phyloP scores from a whole-genome alignment of 805 yeast genomes.

The Yarrowia yakushimensis region DNA sequence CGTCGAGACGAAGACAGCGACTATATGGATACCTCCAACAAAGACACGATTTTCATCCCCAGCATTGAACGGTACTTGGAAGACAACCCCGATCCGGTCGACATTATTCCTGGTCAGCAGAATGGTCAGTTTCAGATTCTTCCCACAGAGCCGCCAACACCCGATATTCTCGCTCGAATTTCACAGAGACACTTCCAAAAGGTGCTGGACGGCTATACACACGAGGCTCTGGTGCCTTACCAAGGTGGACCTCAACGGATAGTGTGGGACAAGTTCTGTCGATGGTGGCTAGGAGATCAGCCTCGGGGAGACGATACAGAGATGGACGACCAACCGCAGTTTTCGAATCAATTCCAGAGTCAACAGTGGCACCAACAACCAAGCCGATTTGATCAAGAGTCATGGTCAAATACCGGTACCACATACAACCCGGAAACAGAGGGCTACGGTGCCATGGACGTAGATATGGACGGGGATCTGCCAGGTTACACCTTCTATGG shows the following conservation, averaged over 20 bases:
- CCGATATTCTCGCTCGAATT: slow-evolving; percentile 11
- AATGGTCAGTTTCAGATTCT: slow-evolving; percentile 12
- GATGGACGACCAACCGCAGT: not conserved
- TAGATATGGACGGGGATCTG: slow-evolving; percentile 10
- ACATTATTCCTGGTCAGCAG: not conserved
- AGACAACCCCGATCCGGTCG: slow-evolving; percentile 26
- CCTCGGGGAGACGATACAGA: not conserved
- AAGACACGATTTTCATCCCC: slow-evolving; percentile 31
- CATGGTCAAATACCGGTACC: not conserved
- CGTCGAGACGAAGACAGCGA: not conserved
- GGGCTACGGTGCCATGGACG: not conserved
- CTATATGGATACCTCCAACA: slow-evolving; percentile 29
- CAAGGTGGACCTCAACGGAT: slow-evolving; percentile 2
- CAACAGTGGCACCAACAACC: not conserved
- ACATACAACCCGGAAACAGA: not conserved
- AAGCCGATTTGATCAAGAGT: not conserved
- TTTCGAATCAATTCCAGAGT: not conserved
- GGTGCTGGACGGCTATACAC: slow-evolving; percentile 12
- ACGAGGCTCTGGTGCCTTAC: slow-evolving; percentile 2
- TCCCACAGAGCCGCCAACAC: slow-evolving; percentile 5
- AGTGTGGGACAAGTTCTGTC: slow-evolving; percentile 11
- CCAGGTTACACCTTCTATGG: slow-evolving; percentile 15
- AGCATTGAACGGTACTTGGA: slow-evolving; percentile 31
- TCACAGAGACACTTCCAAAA: slow-evolving; percentile 10
- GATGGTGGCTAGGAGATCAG: slow-evolving; percentile 7